phyloP scores from a whole-genome alignment of 2,329 filamentous ascomycete species.

The Aaosphaeria arxii region DNA sequence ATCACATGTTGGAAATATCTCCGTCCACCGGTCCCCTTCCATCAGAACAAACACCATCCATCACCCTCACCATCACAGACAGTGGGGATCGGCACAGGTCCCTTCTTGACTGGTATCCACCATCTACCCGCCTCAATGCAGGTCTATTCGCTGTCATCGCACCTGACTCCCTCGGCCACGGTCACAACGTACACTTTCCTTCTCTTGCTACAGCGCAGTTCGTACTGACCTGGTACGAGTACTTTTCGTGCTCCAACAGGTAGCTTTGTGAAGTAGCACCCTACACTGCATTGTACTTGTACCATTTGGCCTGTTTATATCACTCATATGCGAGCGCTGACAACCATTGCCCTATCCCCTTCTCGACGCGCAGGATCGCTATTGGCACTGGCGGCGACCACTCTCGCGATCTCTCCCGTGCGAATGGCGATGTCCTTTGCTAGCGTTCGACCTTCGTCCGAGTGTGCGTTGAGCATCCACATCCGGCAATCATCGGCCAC shows the following conservation, averaged over 20 bases:
- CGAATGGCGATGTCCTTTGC: slow-evolving; percentile 33
- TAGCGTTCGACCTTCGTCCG: slow-evolving; percentile 31
- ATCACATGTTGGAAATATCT: too few relatives aligned
- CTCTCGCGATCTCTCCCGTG: slow-evolving; percentile 30
- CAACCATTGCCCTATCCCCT: slow-evolving; percentile 11
- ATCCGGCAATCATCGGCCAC: slow-evolving; percentile 26
- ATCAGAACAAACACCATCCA: too few relatives aligned
- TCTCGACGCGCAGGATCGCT: slow-evolving; percentile 9
- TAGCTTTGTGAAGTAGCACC: too few relatives aligned
- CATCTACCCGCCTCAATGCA: too few relatives aligned
- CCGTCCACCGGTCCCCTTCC: too few relatives aligned
- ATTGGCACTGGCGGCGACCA: slow-evolving; percentile 7
- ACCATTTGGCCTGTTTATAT: not conserved
- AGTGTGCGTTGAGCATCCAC: slow-evolving; percentile 32
- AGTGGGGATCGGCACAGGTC: too few relatives aligned
- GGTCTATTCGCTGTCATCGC: too few relatives aligned
- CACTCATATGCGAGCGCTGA: slow-evolving; percentile 30
- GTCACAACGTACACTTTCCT: not conserved
- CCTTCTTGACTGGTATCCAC: too few relatives aligned
- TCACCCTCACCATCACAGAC: too few relatives aligned
- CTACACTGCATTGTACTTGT: too few relatives aligned
- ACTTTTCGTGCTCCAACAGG: too few relatives aligned
- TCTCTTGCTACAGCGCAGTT: not conserved
- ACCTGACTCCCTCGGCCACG: too few relatives aligned
- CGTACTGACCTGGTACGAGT: not conserved